These are phyloP conservation scores for Kingdonia uniflora DNA, from an alignment of 164 flowering plant species.

Conservation along the genomic window DNA sequence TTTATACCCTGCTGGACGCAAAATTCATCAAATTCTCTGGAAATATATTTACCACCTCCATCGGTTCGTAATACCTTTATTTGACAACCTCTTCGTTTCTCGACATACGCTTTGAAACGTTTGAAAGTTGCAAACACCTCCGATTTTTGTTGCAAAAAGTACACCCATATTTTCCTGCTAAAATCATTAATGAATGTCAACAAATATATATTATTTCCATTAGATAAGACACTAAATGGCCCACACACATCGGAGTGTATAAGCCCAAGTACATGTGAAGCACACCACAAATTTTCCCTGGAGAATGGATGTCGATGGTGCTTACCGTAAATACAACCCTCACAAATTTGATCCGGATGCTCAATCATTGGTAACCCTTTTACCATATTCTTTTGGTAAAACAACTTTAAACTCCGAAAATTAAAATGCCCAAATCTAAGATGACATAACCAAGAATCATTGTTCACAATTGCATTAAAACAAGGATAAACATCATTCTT, in stretches of 20 bases:
- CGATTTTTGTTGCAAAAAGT: too few relatives aligned
- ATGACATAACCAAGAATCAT: background rate
- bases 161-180: too few relatives aligned
- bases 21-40: too few relatives aligned
- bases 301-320: background rate
- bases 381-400: background rate
- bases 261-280: background rate
- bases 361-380: background rate
- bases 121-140: too few relatives aligned
- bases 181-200: too few relatives aligned
- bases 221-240: background rate
- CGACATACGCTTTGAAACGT: background rate
- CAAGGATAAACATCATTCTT: slow-evolving; percentile 2
- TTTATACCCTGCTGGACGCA: too few relatives aligned
- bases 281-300: background rate
- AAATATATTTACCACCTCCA: too few relatives aligned
- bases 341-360: background rate
- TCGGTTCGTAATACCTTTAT: background rate
- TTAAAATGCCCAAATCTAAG: background rate
- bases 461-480: slow-evolving; percentile 1
- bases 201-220: too few relatives aligned
- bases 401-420: background rate
- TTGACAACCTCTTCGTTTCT: background rate
- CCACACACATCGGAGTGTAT: slow-evolving; percentile 1
- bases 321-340: background rate